Base-by-base conservation (phyloP, 2,329 filamentous ascomycete species). In the Akanthomyces uredinophilus region DNA sequence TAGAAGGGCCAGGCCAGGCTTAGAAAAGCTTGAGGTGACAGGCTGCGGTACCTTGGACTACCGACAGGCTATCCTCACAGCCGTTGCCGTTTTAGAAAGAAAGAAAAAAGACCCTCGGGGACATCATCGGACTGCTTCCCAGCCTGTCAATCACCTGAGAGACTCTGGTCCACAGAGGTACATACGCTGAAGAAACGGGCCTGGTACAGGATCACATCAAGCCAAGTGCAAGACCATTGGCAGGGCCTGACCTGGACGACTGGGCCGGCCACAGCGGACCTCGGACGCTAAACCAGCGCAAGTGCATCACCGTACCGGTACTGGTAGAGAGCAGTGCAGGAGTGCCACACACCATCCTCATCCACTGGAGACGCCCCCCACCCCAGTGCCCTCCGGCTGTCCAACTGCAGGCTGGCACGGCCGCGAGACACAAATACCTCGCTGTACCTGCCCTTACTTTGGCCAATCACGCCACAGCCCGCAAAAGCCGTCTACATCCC, bases 221-320 rank as follows among this genome's bases (percentile, higher is more conserved):
- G n/a, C n/a, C n/a, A n/a, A n/a, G n/a, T n/a, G n/a, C n/a, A 11
- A 35, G 32, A 44, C 22, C 24, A 47, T n/a, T 29, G 32, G 18
- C 29, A 58, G 32, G 54, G 44, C 53, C 53, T 56, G 55, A 47
- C 27, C 29, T 35, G 32, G 32, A 35, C 32, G 32, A 35, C 32
- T 35, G 27, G 54, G 35, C 24, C 27, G 41, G 44, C 55, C 44
- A 50, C 55, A 58, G 44, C 54, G 54, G 54, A 58, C 54, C 54
- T 22, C 35, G 24, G 13, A 54, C 52, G 37, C 52, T 53, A 53
- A 52, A 35, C 32, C 10, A 35, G 20, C 51, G 35, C 14, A 29
- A 18, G 39, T 39, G 16, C 35, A 53, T 53, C 51, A 53, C 35
- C 51, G 37, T 20, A 39, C 13, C 27, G 39, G 51, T 27, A 6